Evolutionary conservation across 2,329 filamentous ascomycete species (phyloP).

Genomic region (Ophiostoma fasciatum): DNA sequence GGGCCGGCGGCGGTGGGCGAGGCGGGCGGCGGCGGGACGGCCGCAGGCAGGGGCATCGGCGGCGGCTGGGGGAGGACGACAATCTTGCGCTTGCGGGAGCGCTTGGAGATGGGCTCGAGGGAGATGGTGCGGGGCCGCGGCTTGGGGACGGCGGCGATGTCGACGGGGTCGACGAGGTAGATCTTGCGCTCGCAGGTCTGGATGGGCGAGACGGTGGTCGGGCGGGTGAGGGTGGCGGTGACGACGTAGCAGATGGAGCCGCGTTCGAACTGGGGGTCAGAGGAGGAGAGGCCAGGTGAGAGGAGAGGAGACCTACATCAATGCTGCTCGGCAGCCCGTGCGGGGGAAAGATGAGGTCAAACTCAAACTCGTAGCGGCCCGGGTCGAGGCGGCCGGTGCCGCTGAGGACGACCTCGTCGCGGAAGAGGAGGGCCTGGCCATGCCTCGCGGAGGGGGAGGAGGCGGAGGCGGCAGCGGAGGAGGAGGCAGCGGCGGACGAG

Average conservation of each 20-base stretch:
- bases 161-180: slow-evolving; percentile 65
- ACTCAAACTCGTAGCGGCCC: slow-evolving; percentile 63
- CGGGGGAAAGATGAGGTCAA: slow-evolving; percentile 21
- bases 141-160: slow-evolving; percentile 59
- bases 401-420: slow-evolving; percentile 68
- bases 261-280: slow-evolving; percentile 74
- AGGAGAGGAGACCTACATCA: slow-evolving; percentile 56
- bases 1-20: neutral
- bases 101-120: slow-evolving; percentile 69
- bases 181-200: slow-evolving; percentile 70
- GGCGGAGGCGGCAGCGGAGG: too few species aligned
- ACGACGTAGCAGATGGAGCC: slow-evolving; percentile 87
- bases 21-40: too few species aligned
- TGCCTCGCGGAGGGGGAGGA: slow-evolving; percentile 21
- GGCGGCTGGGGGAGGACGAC: slow-evolving; percentile 28
- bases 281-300: slow-evolving; percentile 1
- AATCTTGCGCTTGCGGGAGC: slow-evolving; percentile 46
- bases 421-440: slow-evolving; percentile 58
- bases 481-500: too few species aligned
- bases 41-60: too few species aligned
- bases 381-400: slow-evolving; percentile 62
- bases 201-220: slow-evolving; percentile 70
- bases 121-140: slow-evolving; percentile 75
- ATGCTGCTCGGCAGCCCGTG: slow-evolving; percentile 68
- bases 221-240: slow-evolving; percentile 76